Base-by-base conservation (phyloP, 495 filamentous ascomycete species). In the Trichodelitschia bisporula region DNA sequence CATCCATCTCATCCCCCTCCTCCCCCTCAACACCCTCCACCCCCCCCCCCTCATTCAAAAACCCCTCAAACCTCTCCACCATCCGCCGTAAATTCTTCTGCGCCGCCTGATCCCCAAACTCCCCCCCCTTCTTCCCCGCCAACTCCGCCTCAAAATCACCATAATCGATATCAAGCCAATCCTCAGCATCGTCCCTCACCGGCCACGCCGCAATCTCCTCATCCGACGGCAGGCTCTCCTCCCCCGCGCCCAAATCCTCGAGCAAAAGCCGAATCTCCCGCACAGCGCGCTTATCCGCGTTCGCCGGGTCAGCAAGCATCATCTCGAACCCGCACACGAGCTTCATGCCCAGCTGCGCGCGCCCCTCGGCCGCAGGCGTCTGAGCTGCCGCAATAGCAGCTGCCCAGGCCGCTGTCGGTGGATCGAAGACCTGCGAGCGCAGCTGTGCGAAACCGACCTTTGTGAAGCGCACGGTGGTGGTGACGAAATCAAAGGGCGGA, bases 121-220 rank as follows among this genome's bases (percentile, higher is more conserved):
- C 49, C 38, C 35, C 33, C 28, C 29, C 36, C 35, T 15, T 29
- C 11, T 17, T 29, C 27, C 72, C 72, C 34, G 63, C 56, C 2
- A 97, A 55, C 47, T 91, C 78, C 25, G 59, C 53, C 40, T 95
- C 84, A 34, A 97, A 76, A 30, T 90, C 80, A 15, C 72, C 59
- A 42, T 77, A 93, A 39, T 79, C 69, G 32, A 97, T 83, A 44
- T 95, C 73, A 35, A 97, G 54, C 86, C 86, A 97, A n/a, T 59
- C 58, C 36, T 95, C 89, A 39, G 75, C 62, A 35, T 97, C 89
- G 18, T 77, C 66, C 18, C 43, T 48, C 14, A 51, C 47, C 4
- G 58, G 58, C 86, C 86, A 93, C 0, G 32, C 36, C 18, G 49
- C 47, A 12, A 95, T 77, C 26, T 89, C 79, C 10, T 59, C 51